Base-by-base conservation (phyloP, 2,329 filamentous ascomycete genomes). In the Trichoderma hamatum region DNA sequence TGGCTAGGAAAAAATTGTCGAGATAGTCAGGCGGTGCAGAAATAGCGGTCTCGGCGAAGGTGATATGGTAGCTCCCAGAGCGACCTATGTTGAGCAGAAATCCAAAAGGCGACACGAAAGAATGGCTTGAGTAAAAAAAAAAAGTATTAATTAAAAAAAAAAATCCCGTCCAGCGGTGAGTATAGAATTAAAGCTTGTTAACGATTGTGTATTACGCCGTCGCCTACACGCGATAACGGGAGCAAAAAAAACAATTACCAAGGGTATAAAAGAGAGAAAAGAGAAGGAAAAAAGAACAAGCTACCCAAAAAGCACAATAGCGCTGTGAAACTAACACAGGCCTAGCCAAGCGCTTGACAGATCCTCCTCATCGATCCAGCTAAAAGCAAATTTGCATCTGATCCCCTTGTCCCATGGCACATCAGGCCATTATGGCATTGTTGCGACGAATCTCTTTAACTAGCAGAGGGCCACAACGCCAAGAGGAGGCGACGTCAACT, bases 141-240 rank as follows among this genome's bases (percentile, higher is more conserved):
- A 19, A 21, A 65, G 28, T 60, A 61, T 60, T 65, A 43, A 43
- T 43, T 43, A 43, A 9, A 26, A 54, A 59, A 69, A 16, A 14
- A 11, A 34, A 32, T 56, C 19, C 68, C 68, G 68, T 67, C 68
- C 68, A 60, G 68, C 68, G 68, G 68, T 56, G 49, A 24, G 21
- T 46, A 46, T 55, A 59, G 67, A 60, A 69, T 43, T 28, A 32
- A 59, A 60, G 11, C 43, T 19, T 28, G 43, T 58, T 4, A 60
- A 39, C 19, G 55, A 54, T 61, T 46, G 67, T 69, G n/a, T 59
- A 54, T 30, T 21, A 34, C 55, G 39, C 43, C 49, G 52, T 39
- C 34, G 55, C 36, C 30, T 55, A 46, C 39, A 46, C 46, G 30
- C 36, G 43, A 21, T 67, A 26, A n/a, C 28, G 21, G 52, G 26